Conservation (phyloP, 2,329 filamentous ascomycete species). For the Bipolaris bicolor region DNA sequence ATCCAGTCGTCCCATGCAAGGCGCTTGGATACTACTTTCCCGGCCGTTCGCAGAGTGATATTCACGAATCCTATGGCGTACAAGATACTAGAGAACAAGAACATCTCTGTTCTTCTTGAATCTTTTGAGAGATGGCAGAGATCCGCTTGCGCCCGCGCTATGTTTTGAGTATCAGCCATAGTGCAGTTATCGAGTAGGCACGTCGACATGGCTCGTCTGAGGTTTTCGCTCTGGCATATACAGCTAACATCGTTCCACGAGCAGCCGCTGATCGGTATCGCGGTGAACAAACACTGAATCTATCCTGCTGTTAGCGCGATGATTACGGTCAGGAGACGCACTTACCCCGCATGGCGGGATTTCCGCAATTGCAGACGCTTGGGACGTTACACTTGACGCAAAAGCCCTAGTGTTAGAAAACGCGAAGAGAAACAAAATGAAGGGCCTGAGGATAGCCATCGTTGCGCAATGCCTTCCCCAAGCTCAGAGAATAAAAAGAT, state of each 20-base stretch:
- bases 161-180: slow-evolving; percentile 28
- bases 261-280: neutral
- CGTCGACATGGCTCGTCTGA: slow-evolving; percentile 18
- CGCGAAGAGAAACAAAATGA: neutral
- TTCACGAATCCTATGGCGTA: slow-evolving; percentile 20
- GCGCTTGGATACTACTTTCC: slow-evolving; percentile 18
- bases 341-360: neutral
- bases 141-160: slow-evolving; percentile 25
- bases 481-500: neutral
- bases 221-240: neutral
- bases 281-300: neutral
- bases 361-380: neutral
- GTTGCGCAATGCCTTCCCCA: neutral
- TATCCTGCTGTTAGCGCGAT: neutral
- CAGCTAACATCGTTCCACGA: neutral
- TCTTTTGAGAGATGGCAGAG: slow-evolving; percentile 29
- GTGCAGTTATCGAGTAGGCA: slow-evolving; percentile 39
- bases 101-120: slow-evolving; percentile 20
- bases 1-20: slow-evolving; percentile 26
- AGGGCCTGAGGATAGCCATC: neutral
- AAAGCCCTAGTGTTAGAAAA: neutral
- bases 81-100: slow-evolving; percentile 18
- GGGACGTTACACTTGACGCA: neutral
- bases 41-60: slow-evolving; percentile 17
- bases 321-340: neutral